Conservation (phyloP, 805 yeast species). For the Starmera dryadoides region DNA sequence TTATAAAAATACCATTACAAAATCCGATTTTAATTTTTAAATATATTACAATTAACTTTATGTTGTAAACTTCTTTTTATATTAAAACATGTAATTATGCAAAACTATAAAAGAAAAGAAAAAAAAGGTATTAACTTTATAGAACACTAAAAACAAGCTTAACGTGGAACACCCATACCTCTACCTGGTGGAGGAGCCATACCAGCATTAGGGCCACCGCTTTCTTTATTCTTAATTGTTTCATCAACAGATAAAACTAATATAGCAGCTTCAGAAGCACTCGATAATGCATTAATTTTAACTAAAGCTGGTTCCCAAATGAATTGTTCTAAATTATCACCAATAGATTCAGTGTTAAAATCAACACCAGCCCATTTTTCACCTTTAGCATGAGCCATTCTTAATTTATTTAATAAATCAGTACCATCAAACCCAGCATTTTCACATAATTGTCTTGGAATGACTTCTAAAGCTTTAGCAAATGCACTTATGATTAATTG, state of each 20-base stretch:
- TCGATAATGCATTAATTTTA: conserved; percentile 85
- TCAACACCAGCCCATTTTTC: conserved; percentile 91
- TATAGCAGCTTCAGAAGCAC: conserved; percentile 96
- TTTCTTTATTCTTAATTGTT: conserved; percentile 72
- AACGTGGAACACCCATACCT: conserved; percentile 63
- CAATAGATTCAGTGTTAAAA: conserved; percentile 74
- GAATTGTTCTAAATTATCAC: conserved; percentile 76
- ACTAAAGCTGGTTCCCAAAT: conserved; percentile 99
- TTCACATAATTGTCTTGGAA: conserved; percentile 96
- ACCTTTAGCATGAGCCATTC: conserved; percentile 93
- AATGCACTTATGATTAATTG: conserved; percentile 88
- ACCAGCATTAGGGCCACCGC: conserved; percentile 43
- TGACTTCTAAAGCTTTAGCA: conserved; percentile 91
- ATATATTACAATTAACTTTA: no score
- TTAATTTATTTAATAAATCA: conserved; percentile 82
- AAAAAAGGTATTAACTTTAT: neutral
- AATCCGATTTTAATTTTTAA: no score
- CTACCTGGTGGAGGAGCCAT: conserved; percentile 48
- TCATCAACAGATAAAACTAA: conserved; percentile 93
- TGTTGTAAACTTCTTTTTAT: no score
- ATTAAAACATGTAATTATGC: no score
- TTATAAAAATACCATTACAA: no score
- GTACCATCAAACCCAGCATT: conserved; percentile 99
- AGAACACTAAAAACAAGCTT: no score
- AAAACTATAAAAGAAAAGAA: neutral